phyloP scores from a whole-genome alignment of 345 rosid genomes.

The Salix arbutifolia region DNA sequence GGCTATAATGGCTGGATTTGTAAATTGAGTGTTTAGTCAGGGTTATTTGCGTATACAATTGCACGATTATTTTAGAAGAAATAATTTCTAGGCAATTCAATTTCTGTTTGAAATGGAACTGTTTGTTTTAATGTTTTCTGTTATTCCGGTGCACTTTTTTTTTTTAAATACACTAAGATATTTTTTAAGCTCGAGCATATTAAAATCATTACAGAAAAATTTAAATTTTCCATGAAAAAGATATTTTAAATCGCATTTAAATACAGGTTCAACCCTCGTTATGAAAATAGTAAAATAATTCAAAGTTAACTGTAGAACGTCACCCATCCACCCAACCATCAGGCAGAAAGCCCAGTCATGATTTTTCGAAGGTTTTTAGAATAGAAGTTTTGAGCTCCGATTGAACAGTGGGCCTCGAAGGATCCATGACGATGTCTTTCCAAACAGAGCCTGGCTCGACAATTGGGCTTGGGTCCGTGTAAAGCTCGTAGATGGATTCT shows the following conservation, averaged over 20 bases:
- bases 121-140: not conserved
- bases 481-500: conserved; percentile 62
- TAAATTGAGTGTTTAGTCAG: not conserved
- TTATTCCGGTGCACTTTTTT: too few species aligned
- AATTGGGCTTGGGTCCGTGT: conserved; percentile 39
- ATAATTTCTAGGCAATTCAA: not conserved
- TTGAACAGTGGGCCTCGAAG: conserved; percentile 42
- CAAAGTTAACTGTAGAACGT: not conserved
- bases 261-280: too few species aligned
- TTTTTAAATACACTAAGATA: too few species aligned
- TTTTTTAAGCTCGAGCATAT: too few species aligned
- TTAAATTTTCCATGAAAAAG: too few species aligned
- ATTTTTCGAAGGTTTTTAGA: conserved; percentile 36
- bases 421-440: conserved; percentile 47
- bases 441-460: conserved; percentile 55
- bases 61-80: not conserved
- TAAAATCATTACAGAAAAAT: too few species aligned
- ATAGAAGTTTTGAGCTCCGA: conserved; percentile 39
- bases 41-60: not conserved
- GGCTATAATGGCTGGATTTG: not conserved
- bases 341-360: not conserved
- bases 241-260: too few species aligned
- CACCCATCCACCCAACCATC: too few species aligned
- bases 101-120: not conserved
- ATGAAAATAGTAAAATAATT: not conserved